phyloP scores from a whole-genome alignment of 164 flowering plant species.

The Euptelea pleiosperma region DNA sequence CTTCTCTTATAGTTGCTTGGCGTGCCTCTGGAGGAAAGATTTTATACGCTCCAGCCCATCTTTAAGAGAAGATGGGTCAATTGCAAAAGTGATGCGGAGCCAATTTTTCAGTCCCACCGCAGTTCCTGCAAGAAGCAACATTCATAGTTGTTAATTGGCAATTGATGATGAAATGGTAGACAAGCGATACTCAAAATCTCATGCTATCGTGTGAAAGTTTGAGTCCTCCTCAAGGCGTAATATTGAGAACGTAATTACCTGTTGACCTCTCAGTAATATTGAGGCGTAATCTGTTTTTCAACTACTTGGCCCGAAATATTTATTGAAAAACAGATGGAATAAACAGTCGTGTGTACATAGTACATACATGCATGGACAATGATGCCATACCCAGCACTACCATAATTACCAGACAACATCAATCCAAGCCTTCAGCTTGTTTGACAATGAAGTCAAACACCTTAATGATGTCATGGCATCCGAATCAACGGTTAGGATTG shows the following conservation, averaged over 20 bases:
- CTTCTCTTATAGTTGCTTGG: constrained; percentile 10
- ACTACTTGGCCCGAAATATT: no score
- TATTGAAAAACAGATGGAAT: no score
- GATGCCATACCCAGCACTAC: background rate
- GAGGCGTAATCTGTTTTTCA: no score
- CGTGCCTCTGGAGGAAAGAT: constrained; percentile 20
- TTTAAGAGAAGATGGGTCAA: constrained; percentile 12
- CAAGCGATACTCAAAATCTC: background rate
- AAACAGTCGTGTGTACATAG: no score
- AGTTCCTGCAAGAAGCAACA: constrained; percentile 12
- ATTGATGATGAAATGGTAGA: background rate
- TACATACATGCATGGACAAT: background rate
- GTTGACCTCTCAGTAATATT: no score
- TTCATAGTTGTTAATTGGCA: background rate
- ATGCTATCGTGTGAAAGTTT: no score
- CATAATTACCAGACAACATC: background rate
- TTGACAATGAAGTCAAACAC: no score
- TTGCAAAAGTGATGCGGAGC: constrained; percentile 23
- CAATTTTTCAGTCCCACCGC: constrained; percentile 19
- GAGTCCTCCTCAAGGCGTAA: no score
- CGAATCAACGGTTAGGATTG: no score
- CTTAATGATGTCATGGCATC: no score
- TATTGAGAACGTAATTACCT: no score
- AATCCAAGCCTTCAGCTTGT: no score
- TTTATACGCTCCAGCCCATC: constrained; percentile 19